A percentile compares a stretch with the other conserved stretches of the same genome.
Evolutionary conservation across 2,329 filamentous ascomycete species (phyloP).

Genomic region (Monosporascus ibericus): DNA sequence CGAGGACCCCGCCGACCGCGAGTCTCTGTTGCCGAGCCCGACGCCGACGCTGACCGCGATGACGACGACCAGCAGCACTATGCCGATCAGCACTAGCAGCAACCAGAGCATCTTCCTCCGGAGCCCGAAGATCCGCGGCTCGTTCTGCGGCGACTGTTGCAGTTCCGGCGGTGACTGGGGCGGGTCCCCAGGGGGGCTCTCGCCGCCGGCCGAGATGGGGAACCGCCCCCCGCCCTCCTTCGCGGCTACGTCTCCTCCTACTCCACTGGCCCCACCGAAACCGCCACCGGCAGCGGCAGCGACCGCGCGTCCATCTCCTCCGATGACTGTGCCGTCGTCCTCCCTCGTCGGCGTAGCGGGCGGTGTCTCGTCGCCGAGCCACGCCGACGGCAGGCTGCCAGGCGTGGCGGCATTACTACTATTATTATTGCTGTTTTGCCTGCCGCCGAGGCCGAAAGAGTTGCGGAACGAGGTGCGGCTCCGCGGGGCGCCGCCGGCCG

Average conservation of each 20-base stretch:
- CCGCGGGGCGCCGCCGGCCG: not conserved
- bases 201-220: constrained; percentile 4
- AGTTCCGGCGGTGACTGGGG: too few species aligned
- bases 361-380: constrained; percentile 26
- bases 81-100: constrained; percentile 20
- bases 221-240: not conserved
- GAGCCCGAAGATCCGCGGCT: constrained; percentile 22
- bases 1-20: too few species aligned
- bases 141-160: constrained; percentile 1
- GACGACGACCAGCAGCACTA: constrained; percentile 26
- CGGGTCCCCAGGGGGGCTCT: not conserved
- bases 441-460: constrained; percentile 1
- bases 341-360: constrained; percentile 12
- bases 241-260: not conserved
- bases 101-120: constrained; percentile 29
- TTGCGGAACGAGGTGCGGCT: not conserved
- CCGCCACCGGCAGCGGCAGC: not conserved
- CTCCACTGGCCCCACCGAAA: too few species aligned
- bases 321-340: too few species aligned
- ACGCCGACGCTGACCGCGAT: constrained; percentile 32
- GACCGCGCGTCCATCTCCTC: not conserved
- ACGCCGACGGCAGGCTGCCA: constrained; percentile 17
- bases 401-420: not conserved
- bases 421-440: constrained; percentile 1
- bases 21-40: constrained; percentile 21